Evolutionary conservation across 139 green algal genomes (phyloP).

Genomic region (Picochlorum sp.): DNA sequence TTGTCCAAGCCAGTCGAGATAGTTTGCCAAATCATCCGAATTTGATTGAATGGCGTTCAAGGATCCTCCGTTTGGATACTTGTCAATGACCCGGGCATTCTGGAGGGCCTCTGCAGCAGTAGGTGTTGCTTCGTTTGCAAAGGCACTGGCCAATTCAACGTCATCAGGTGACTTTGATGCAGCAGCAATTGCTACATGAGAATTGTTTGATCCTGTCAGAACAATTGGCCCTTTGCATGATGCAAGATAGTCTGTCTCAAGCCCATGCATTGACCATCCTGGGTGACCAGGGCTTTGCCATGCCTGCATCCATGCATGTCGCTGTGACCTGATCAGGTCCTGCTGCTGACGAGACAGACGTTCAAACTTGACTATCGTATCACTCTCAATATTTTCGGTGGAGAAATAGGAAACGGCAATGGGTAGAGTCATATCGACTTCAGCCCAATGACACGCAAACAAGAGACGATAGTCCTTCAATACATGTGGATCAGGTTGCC

Average conservation of each 20-base stretch:
- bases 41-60: background rate
- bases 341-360: constrained; percentile 35
- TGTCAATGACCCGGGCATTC: constrained; percentile 1
- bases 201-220: constrained; percentile 1
- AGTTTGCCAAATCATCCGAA: no score
- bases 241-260: constrained; percentile 65
- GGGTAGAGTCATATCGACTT: constrained; percentile 67
- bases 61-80: background rate
- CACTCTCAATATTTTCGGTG: no score
- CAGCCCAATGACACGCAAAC: constrained; percentile 66
- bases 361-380: no score
- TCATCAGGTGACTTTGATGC: background rate
- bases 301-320: constrained; percentile 47
- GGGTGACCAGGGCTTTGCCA: constrained; percentile 74
- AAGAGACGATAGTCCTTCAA: constrained; percentile 58
- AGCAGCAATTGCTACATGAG: background rate
- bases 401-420: constrained; percentile 44
- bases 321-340: constrained; percentile 58
- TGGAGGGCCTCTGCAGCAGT: background rate
- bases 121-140: background rate
- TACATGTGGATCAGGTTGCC: constrained; percentile 54
- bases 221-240: constrained; percentile 36
- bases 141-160: background rate
- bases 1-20: no score
- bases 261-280: constrained; percentile 74